phyloP scores from a whole-genome alignment of 768 basidiomycete species.

The Boletus rufocinnamomeus region DNA sequence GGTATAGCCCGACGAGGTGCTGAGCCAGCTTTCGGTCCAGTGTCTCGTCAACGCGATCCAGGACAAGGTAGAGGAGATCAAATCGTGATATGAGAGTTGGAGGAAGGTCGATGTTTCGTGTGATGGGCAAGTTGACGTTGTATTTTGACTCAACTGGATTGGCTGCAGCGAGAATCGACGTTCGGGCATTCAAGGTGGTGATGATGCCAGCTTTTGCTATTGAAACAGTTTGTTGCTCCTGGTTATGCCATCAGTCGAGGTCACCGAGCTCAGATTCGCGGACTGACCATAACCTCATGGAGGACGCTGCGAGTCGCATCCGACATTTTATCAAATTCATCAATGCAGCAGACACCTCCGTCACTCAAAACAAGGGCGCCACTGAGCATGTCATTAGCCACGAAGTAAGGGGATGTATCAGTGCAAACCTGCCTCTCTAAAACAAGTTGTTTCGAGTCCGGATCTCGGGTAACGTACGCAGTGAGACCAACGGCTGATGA shows the following conservation, averaged over 20 bases:
- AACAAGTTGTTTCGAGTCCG: conserved; percentile 97
- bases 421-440: conserved; percentile 75
- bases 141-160: conserved; percentile 97
- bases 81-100: conserved; percentile 98
- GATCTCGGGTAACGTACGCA: conserved; percentile 97
- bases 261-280: background rate
- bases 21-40: conserved; percentile 86
- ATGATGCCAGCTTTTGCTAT: conserved; percentile 99
- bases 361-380: conserved; percentile 94
- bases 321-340: conserved; percentile 99
- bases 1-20: conserved; percentile 89
- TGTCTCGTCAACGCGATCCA: conserved; percentile 91
- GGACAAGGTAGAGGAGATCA: conserved; percentile 92
- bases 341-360: conserved; percentile 97
- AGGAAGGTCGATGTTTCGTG: conserved; percentile 94
- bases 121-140: conserved; percentile 88
- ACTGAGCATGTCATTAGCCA: conserved; percentile 41
- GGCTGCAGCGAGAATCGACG: conserved; percentile 95
- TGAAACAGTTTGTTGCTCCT: conserved; percentile 99
- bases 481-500: conserved; percentile 99
- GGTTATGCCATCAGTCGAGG: conserved; percentile 4
- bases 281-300: conserved; percentile 94
- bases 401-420: background rate
- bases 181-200: conserved; percentile 97
- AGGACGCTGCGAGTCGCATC: conserved; percentile 95